These are phyloP conservation scores for Chlamydomonas reinhardtii DNA, from an alignment of 163 green algal species.

Conservation along the genomic window DNA sequence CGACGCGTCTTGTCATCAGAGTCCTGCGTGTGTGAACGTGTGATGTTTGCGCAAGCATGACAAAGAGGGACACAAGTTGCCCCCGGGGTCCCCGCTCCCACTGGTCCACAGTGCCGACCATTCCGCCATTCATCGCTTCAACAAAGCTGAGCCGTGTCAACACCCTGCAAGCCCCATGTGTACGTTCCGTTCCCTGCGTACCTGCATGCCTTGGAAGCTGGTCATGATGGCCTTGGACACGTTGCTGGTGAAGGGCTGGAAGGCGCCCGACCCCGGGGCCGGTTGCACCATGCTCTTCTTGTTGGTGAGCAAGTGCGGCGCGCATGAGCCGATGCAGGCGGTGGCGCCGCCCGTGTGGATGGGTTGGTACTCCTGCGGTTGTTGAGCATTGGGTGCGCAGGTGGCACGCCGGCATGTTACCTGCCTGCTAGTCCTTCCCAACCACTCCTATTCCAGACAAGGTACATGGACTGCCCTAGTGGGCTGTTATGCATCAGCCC, in stretches of 20 bases:
- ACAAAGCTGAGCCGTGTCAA: no score
- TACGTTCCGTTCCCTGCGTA: background rate
- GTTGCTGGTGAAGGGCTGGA: constrained; percentile 51
- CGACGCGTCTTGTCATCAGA: constrained; percentile 66
- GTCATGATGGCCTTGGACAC: constrained; percentile 56
- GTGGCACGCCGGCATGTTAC: no score
- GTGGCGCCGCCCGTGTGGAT: constrained; percentile 53
- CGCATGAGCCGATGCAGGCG: constrained; percentile 65
- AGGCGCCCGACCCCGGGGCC: background rate
- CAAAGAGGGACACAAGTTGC: no score
- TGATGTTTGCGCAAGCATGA: no score
- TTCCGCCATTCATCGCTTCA: no score
- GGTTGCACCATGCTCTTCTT: constrained; percentile 51
- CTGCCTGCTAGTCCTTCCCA: no score
- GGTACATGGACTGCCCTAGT: no score
- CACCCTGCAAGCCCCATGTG: no score
- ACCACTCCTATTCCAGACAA: no score
- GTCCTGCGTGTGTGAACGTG: constrained; percentile 23
- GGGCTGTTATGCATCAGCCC: no score
- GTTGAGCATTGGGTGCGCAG: background rate
- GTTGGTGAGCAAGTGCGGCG: constrained; percentile 67
- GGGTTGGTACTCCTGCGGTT: constrained; percentile 59
- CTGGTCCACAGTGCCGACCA: no score
- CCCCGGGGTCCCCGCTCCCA: no score
- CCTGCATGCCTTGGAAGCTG: constrained; percentile 64